Percentiles rank a stretch among this genome's conserved stretches.
phyloP scores from a whole-genome alignment of 1,284 basidiomycete genomes.

The Sanghuangporus weigelae region DNA sequence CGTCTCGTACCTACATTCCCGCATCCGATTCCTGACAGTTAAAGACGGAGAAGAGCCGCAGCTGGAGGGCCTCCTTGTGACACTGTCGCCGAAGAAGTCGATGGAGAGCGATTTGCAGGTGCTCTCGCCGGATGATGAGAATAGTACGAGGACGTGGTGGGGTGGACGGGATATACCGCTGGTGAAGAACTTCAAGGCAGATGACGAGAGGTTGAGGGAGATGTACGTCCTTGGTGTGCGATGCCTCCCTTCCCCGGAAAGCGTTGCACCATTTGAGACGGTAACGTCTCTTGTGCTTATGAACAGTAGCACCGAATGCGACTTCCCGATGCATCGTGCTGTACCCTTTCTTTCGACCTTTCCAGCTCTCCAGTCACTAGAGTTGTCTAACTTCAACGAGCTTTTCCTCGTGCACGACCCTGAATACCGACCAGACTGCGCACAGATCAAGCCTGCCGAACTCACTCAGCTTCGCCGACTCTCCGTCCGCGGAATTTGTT shows the following conservation, averaged over 20 bases:
- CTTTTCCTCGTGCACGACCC: constrained; percentile 29
- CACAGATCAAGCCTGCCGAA: constrained; percentile 26
- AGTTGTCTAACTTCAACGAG: constrained; percentile 46
- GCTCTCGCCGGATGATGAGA: not conserved
- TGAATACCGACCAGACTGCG: constrained; percentile 21
- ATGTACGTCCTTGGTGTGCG: constrained; percentile 12
- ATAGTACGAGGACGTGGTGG: constrained; percentile 5
- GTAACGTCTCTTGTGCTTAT: constrained; percentile 20
- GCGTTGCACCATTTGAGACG: constrained; percentile 30
- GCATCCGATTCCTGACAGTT: constrained; percentile 18
- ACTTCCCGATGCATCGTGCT: constrained; percentile 31
- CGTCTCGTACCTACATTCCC: constrained; percentile 29
- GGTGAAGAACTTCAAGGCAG: constrained; percentile 10
- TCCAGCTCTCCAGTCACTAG: constrained; percentile 52
- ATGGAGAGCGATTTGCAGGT: constrained; percentile 7
- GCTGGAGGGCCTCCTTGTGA: constrained; percentile 21
- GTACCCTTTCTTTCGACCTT: constrained; percentile 53
- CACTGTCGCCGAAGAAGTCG: constrained; percentile 6
- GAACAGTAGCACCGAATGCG: constrained; percentile 27
- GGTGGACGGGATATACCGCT: not conserved
- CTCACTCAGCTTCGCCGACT: constrained; percentile 52
- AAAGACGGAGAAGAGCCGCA: constrained; percentile 29
- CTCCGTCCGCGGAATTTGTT: constrained; percentile 51
- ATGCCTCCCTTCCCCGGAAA: constrained; percentile 1
- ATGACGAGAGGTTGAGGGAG: constrained; percentile 5